Conservation (phyloP, 208 protist species). For the Trypanosoma conorhini region DNA sequence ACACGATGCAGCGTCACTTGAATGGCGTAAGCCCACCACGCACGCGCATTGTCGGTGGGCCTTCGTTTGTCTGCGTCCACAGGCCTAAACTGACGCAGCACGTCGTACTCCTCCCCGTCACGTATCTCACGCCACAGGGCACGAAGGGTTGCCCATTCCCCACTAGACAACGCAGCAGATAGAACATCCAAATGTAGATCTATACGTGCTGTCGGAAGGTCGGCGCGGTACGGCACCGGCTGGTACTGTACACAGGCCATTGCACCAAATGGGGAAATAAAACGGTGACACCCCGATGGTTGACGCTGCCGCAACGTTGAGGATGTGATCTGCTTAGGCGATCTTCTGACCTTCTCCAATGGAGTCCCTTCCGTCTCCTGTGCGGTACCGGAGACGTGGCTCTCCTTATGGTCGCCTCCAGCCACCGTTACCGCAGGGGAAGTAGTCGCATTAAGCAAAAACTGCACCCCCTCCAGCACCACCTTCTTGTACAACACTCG, state of each 20-base stretch:
- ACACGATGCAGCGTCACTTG: slow-evolving; percentile 42
- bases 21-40: slow-evolving; percentile 73
- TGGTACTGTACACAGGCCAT: slow-evolving; percentile 45
- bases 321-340: not conserved
- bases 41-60: slow-evolving; percentile 38
- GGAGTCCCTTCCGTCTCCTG: not conserved
- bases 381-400: not conserved
- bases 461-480: slow-evolving; percentile 41
- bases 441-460: slow-evolving; percentile 22
- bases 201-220: slow-evolving; percentile 31
- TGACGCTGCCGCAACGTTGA: slow-evolving; percentile 2
- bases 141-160: slow-evolving; percentile 28
- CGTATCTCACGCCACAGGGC: slow-evolving; percentile 32
- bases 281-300: not conserved
- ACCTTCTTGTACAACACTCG: slow-evolving; percentile 59
- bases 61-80: slow-evolving; percentile 17
- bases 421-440: not conserved
- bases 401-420: not conserved
- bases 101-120: slow-evolving; percentile 25
- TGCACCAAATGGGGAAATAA: slow-evolving; percentile 31
- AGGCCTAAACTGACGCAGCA: slow-evolving; percentile 41
- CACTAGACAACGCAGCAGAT: slow-evolving; percentile 18
- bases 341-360: slow-evolving; percentile 1
- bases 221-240: slow-evolving; percentile 36
- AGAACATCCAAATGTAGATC: slow-evolving; percentile 29